Evolutionary conservation across 2,329 filamentous ascomycete genomes (phyloP), one percentile per base, ranked within the genome.

Genomic region (Colletotrichum ledebouriae): DNA sequence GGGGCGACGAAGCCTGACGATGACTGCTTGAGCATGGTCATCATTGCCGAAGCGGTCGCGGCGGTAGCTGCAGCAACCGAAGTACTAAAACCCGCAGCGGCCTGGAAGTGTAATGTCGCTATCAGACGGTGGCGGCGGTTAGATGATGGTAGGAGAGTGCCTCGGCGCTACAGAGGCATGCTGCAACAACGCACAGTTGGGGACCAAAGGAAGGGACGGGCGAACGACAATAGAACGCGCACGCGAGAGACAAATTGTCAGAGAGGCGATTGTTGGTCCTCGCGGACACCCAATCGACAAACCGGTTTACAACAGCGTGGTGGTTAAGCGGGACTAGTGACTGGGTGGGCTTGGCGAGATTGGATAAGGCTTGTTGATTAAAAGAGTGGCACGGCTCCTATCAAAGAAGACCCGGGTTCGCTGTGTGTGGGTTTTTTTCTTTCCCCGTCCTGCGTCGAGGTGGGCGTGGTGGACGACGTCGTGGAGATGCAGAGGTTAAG

Each of bases 301-400:
- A 59, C 47, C 59, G 59, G 59, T 61, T 61, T 61, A 59, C 53
- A 59, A 20, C 63, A 60, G 53, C 53, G 52, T 25, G 47, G 39
- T 41, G 53, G 55, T 17, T 12, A 22, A 55, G 61, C 47, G 46
- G 60, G 60, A 68, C 59, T 55, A 41, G 29, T n/a, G 60, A 55
- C 39, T 55, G 52, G 47, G 44, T n/a, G 59, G 55, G 49, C 55
- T 64, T 59, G 65, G 61, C 65, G 55, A 68, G 42, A 68, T 68
- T 68, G 61, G 55, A 65, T 65, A 65, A 65, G 55, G 37, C 47
- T 65, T 20, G 56, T 46, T 63, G 57, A 71, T 57, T 41, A 72
- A 76, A 76, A 72, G 77, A 78, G 73, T 73, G 78, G 74, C 70
- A 71, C 70, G 75, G 75, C 73, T 74, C 78, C 76, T 79, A 59